Evolutionary conservation across 2,329 filamentous ascomycete genomes (phyloP).

Genomic region (Curvularia verruculosa): DNA sequence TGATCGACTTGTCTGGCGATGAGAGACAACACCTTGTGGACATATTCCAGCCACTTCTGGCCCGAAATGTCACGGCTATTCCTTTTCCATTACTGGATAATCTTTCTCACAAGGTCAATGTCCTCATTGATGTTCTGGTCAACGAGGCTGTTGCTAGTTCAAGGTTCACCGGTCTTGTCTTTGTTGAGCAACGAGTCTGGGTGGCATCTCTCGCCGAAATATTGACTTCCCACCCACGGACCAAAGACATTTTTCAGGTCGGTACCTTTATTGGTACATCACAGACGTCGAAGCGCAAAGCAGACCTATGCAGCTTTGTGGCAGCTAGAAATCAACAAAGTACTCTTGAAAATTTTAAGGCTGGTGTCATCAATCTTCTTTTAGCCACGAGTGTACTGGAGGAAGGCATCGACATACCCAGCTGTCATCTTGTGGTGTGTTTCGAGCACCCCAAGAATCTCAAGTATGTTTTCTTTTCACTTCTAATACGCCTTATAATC

Average conservation of each 20-base stretch:
- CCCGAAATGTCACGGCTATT: slow-evolving; percentile 1
- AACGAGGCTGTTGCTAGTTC: slow-evolving; percentile 34
- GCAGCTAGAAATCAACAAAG: slow-evolving; percentile 56
- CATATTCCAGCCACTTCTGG: slow-evolving; percentile 27
- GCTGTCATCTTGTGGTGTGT: slow-evolving; percentile 69
- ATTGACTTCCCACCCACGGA: slow-evolving; percentile 40
- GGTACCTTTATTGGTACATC: slow-evolving; percentile 62
- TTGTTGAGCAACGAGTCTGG: slow-evolving; percentile 55
- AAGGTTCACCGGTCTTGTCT: slow-evolving; percentile 53
- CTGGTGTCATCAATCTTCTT: slow-evolving; percentile 62
- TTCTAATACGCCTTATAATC: not conserved
- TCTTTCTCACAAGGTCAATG: slow-evolving; percentile 46
- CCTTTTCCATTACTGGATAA: slow-evolving; percentile 21
- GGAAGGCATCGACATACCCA: slow-evolving; percentile 67
- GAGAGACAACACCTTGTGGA: slow-evolving; percentile 47
- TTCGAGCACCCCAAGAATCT: slow-evolving; percentile 67
- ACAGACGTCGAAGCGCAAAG: slow-evolving; percentile 50
- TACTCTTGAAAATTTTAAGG: slow-evolving; percentile 61
- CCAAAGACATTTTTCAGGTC: slow-evolving; percentile 45
- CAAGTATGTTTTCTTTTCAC: slow-evolving; percentile 42
- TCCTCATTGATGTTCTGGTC: slow-evolving; percentile 46
- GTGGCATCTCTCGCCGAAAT: slow-evolving; percentile 52
- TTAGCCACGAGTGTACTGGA: slow-evolving; percentile 64
- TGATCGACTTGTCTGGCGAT: slow-evolving; percentile 39
- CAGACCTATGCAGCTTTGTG: slow-evolving; percentile 57